Evolutionary conservation across 75 land plant species (phyloP), one percentile per base, ranked within the genome.

Genomic region (Isoetes taiwanensis): DNA sequence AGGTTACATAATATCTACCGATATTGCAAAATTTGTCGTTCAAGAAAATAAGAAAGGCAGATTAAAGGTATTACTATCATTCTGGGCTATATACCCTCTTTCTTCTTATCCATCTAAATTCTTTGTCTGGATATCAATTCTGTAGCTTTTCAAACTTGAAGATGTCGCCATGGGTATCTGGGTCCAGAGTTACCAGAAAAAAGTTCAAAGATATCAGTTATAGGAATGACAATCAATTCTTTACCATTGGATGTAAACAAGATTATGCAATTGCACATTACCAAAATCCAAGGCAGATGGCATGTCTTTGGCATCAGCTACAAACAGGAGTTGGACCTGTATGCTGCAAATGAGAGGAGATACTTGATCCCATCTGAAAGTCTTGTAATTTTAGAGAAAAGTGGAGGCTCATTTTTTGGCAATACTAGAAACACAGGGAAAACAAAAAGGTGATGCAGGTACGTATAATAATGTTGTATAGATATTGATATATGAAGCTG

Each of bases 1-100:
- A 43, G 98, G 96, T 29, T 93, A 93, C 64, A 72, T 88, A 9
- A 62, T 93, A 2, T 84, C 98, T 14, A 26, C 56, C 32, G 95
- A 93, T 59, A 81, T 87, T 54, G 95, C 95, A 27, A 69, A 67
- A 32, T 73, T 65, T 56, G 74, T 93, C 14, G 78, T 68, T 42
- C 68, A 69, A 54, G 64, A 57, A 29, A 75, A 84, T 62, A 62
- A 71, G 38, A 52, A 71, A 42, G 79, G 70, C 41, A 54, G 34
- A 17, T 57, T 85, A 32, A 81, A 78, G 90, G 89, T 84, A 20
- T 1, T n/a, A n/a, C n/a, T n/a, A n/a, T n/a, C n/a, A n/a, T n/a
- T n/a, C n/a, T n/a, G n/a, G n/a, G n/a, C n/a, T n/a, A n/a, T n/a
- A n/a, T n/a, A n/a, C n/a, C n/a, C n/a, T n/a, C n/a, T n/a, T n/a